Base-by-base conservation (phyloP, 192 early-diverging fungal genomes). In the Podila horticola region DNA sequence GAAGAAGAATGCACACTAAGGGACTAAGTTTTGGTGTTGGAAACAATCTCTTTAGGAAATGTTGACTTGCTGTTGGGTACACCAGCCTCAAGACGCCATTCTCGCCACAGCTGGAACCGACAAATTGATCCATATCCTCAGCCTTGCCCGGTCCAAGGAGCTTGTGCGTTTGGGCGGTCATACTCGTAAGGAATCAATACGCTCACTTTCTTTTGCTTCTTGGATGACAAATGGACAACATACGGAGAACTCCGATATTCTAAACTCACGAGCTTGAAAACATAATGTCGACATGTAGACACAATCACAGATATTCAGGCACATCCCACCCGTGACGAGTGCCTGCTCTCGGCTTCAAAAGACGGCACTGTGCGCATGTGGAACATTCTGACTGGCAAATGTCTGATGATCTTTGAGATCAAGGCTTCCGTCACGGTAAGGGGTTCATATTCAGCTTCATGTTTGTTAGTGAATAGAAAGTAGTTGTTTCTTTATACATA, bases 291-390 rank as follows among this genome's bases (percentile, higher is more conserved):
- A 24, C 5, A 5, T 34, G 19, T 77, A 91, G 91, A 86, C 41
- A 30, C 85, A 0, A 85, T 96, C 67, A 77, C 87, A 3, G 92
- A 94, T 83, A 82, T 96, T 49, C 90, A 93, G 71, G 77, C 90
- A 10, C 90, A 96, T 67, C 94, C 95, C 11, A 83, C 79, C 15
- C 88, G 93, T 41, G 79, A 86, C 62, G 82, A 89, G 26, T 86
- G 92, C 33, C 64, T 97, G 22, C 69, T 93, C 4, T 95, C 95
- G 0, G 88, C 91, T 4, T 82, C 91, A 8, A 90, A 82, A 52
- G 95, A 96, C 79, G 86, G 89, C 10, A 94, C 91, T 4, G 88
- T 95, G 6, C 89, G 93, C 58, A 71, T 97, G 41, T 97, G 95
- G 95, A 89, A 94, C 61, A 84, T 94, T 57, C 84, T 86, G 9